Evolutionary conservation across 2,329 filamentous ascomycete genomes (phyloP).

Genomic region (Arthroderma uncinatum): DNA sequence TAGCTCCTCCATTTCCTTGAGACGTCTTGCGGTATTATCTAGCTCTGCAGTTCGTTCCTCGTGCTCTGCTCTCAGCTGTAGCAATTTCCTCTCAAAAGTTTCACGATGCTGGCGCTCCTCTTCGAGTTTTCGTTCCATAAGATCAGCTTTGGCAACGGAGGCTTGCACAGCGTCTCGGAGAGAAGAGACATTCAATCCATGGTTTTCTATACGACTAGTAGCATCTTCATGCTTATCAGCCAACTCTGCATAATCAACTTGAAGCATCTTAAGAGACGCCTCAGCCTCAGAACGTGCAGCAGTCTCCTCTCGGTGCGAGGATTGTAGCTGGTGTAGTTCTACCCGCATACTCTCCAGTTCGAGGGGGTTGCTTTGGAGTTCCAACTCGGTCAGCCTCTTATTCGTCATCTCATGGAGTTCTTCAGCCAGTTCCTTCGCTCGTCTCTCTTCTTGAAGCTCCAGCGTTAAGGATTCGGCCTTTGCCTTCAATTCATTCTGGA

Average conservation of each 20-base stretch:
- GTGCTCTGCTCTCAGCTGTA: slow-evolving; percentile 67
- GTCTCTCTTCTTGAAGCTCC: slow-evolving; percentile 71
- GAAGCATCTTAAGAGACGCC: slow-evolving; percentile 61
- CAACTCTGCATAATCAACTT: slow-evolving; percentile 75
- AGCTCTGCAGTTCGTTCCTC: slow-evolving; percentile 70
- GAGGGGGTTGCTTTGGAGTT: slow-evolving; percentile 68
- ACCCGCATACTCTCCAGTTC: slow-evolving; percentile 78
- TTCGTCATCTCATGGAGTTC: slow-evolving; percentile 76
- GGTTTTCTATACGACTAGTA: slow-evolving; percentile 55
- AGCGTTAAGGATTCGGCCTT: slow-evolving; percentile 56
- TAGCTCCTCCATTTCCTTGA: slow-evolving; percentile 78
- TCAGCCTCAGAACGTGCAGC: slow-evolving; percentile 66
- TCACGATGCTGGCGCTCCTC: slow-evolving; percentile 72
- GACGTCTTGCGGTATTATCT: slow-evolving; percentile 57
- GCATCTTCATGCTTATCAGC: slow-evolving; percentile 56
- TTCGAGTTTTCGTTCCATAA: slow-evolving; percentile 64
- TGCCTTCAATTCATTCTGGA: slow-evolving; percentile 70
- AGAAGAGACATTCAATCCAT: slow-evolving; percentile 59
- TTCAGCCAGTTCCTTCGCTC: slow-evolving; percentile 71
- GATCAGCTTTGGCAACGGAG: slow-evolving; percentile 62
- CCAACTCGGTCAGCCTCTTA: slow-evolving; percentile 70
- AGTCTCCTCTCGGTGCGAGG: slow-evolving; percentile 67
- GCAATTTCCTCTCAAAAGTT: slow-evolving; percentile 62
- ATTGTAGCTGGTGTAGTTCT: slow-evolving; percentile 71
- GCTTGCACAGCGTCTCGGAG: slow-evolving; percentile 67